These are phyloP conservation scores for Fomitopsis pinicola DNA, from an alignment of 1,284 basidiomycete species.

Conservation along the genomic window DNA sequence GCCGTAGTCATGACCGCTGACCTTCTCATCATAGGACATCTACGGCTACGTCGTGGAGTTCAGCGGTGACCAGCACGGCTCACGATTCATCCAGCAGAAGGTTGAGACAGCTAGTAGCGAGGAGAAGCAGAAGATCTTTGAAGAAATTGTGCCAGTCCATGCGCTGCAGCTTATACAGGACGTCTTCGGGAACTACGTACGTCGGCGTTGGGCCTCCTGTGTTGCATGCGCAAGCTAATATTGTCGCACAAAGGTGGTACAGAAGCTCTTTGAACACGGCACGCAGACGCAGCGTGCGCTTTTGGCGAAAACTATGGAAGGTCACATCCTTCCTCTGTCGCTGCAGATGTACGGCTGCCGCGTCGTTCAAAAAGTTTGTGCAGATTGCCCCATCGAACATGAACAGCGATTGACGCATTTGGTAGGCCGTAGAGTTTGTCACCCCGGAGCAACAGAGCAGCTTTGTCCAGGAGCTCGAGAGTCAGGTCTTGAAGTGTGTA, in stretches of 20 bases:
- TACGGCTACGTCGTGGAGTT: slow-evolving; percentile 89
- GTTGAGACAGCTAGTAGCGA: slow-evolving; percentile 74
- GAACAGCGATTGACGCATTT: slow-evolving; percentile 2
- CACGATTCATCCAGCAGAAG: slow-evolving; percentile 86
- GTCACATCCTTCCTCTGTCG: slow-evolving; percentile 75
- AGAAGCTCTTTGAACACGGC: slow-evolving; percentile 93
- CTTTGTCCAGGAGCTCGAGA: slow-evolving; percentile 80
- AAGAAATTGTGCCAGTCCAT: slow-evolving; percentile 82
- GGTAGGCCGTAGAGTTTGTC: slow-evolving; percentile 81
- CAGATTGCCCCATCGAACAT: neutral
- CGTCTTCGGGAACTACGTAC: slow-evolving; percentile 95
- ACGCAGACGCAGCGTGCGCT: slow-evolving; percentile 71
- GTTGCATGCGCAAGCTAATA: slow-evolving; percentile 5
- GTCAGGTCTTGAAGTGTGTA: slow-evolving; percentile 83
- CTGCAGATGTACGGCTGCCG: slow-evolving; percentile 96
- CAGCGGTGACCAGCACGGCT: slow-evolving; percentile 91
- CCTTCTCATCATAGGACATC: slow-evolving; percentile 60
- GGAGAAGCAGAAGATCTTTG: slow-evolving; percentile 81
- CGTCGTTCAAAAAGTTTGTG: slow-evolving; percentile 79
- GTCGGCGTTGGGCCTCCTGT: slow-evolving; percentile 20
- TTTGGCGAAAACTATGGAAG: slow-evolving; percentile 76
- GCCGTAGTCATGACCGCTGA: slow-evolving; percentile 14
- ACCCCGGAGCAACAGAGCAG: slow-evolving; percentile 71
- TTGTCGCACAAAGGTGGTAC: slow-evolving; percentile 66
- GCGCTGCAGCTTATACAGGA: slow-evolving; percentile 84